Percentiles rank a stretch among this genome's conserved stretches.
Conservation (phyloP, 805 yeast species). For the Candida palmyrensis region DNA sequence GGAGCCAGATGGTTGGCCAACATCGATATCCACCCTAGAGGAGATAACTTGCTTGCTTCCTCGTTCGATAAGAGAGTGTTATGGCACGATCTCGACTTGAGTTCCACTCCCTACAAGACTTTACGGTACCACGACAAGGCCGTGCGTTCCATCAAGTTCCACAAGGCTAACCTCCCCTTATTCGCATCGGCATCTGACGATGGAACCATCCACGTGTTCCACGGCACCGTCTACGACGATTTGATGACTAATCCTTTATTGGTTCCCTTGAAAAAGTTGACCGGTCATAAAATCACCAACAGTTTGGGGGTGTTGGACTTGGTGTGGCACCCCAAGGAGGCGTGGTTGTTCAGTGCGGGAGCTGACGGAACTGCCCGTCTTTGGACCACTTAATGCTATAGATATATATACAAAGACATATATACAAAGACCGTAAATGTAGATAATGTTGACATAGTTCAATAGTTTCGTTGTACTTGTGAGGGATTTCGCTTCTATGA, state of each 20-base stretch:
- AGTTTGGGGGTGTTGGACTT: conserved; percentile 84
- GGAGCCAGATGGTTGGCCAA: conserved; percentile 94
- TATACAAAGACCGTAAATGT: no score
- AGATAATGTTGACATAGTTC: not conserved
- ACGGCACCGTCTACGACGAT: conserved; percentile 93
- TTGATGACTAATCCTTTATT: conserved; percentile 91
- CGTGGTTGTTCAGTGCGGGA: conserved; percentile 96
- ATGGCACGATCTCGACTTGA: conserved; percentile 95
- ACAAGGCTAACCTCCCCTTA: conserved; percentile 77
- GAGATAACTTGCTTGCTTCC: conserved; percentile 88
- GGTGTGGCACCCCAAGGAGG: conserved; percentile 96
- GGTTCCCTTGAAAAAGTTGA: conserved; percentile 91
- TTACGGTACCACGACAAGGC: conserved; percentile 93
- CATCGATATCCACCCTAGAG: conserved; percentile 93
- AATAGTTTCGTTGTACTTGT: not conserved
- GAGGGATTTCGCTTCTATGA: not conserved
- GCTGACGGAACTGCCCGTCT: conserved; percentile 94
- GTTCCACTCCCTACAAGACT: conserved; percentile 89
- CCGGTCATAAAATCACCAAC: conserved; percentile 78
- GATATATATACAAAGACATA: no score
- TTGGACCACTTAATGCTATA: conserved; percentile 94
- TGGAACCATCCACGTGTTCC: conserved; percentile 90
- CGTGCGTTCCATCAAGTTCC: conserved; percentile 83
- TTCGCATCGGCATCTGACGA: conserved; percentile 96
- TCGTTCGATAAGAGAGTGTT: conserved; percentile 92